Base-by-base conservation (phyloP, 164 flowering plant species). In the Protea cynaroides region DNA sequence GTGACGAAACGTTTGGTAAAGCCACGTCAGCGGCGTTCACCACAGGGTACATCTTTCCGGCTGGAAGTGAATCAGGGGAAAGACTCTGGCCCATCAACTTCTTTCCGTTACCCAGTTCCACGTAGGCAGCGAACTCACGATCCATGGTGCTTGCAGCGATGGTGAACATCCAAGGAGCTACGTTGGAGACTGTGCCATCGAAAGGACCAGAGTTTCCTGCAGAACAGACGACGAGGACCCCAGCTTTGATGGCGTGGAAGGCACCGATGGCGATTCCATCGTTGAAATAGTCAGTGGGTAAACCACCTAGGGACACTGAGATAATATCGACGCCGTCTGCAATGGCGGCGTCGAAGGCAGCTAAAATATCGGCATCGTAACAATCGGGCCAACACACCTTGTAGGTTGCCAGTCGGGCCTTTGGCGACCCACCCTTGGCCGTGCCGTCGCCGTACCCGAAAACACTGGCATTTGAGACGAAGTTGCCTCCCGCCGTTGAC, bases 101-200 rank as follows among this genome's bases (percentile, higher is more conserved):
- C 57, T 22, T 21, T 3, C 78, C 70, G 62, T 78, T 78, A 4
- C 68, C 67, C 5, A 84, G 83, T 8, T 49, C 66, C 47, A 79
- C 76, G 63, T 24, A 23, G 8, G 80, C 40, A 12, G 61, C 65
- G 29, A 83, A 83, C 61, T 78, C 78, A 3, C 89, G 64, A 43
- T 87, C 94, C 58, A 80, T 61, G 8, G 86, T 85, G 66, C 87
- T 85, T 1, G 94, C 94, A 8, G 74, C 94, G 9, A 87, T 87
- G 0, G 88, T 84, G 0, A 85, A 24, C 7, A 87, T 72, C 94
- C 94, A 85, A 0, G 93, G 88, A 0, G 88, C 56, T 24, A 72
- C 49, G 24, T 81, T 85, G 1, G 71, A 18, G 1, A 81, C 84
- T 14, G 80, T 68, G 11, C 74, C 79, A 0, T 51, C 51, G 0